Base-by-base conservation (phyloP, 306 rosid species). In the Sindora glabra region DNA sequence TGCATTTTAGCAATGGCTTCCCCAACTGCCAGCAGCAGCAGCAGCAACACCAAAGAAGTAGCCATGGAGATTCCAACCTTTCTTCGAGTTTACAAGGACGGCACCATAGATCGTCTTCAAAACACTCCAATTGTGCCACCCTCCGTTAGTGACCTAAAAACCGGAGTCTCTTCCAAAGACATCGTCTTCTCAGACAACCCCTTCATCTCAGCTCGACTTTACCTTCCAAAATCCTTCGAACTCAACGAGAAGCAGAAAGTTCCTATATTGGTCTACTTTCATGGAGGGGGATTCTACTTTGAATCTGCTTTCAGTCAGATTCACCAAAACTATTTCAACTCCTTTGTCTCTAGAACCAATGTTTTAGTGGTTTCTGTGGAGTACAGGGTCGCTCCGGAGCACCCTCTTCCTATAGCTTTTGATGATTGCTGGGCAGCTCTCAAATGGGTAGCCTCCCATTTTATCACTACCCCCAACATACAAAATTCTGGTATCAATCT, bases 251-350 rank as follows among this genome's bases (percentile, higher is more conserved):
- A 46, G 10, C 39, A 51, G 16, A 74, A 67, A 14, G 34, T 74
- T 25, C 74, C 74, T n/a, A 10, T 74, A 37, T 47, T 74, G 70
- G 60, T 74, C 58, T 74, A 67, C 65, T 67, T 5, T 64, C 79
- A 74, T 10, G 79, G 79, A 5, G 70, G 74, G 9, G 74, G 40
- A 3, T 60, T 74, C 25, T 26, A 41, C 48, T 2, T 67, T 0
- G 65, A 74, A 32, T 67, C 78, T 0, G 74, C 74, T 12, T 74
- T 74, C 65, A 59, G 74, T 0, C 46, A 15, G 3, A 52, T 34
- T 23, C 70, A 74, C 41, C 70, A 74, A 3, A 48, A 30, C 14
- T 67, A 24, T 34, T 55, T 74, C 42, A 57, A 54, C 26, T 10
- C 16, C 18, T 47, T 74, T 59, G 79, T 67, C 2, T 40, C 70